A percentile compares a stretch with the other conserved stretches of the same genome.
Evolutionary conservation across 306 rosid genomes (phyloP).

Genomic region (Medicago ruthenica): DNA sequence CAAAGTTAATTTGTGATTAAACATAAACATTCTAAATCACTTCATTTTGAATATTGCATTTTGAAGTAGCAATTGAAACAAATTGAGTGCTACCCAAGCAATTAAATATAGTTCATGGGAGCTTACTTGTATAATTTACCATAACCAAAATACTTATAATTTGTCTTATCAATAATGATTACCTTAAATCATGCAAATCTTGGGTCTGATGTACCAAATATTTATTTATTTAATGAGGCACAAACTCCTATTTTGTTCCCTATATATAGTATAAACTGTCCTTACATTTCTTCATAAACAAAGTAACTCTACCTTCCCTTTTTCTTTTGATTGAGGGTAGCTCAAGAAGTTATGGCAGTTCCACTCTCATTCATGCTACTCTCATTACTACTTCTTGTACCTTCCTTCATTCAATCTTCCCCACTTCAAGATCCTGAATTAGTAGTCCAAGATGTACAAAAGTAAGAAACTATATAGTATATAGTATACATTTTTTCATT

Average conservation of each 20-base stretch:
- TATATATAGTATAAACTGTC: conserved; percentile 52
- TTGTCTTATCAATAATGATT: conserved; percentile 38
- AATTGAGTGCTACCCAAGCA: not conserved
- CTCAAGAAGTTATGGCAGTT: conserved; percentile 60
- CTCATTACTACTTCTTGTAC: conserved; percentile 45
- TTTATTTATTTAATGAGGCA: conserved; percentile 37
- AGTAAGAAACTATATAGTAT: conserved; percentile 45
- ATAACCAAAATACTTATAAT: conserved; percentile 31
- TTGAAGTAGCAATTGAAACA: not conserved
- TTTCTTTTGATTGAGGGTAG: not conserved
- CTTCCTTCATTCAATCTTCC: conserved; percentile 59
- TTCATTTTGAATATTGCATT: not conserved
- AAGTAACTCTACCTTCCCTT: conserved; percentile 19
- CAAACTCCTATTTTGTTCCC: conserved; percentile 40
- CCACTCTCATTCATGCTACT: conserved; percentile 47
- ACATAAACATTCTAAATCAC: conserved; percentile 27
- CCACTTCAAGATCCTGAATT: conserved; percentile 66
- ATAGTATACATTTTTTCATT: not conserved
- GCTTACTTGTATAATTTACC: conserved; percentile 40
- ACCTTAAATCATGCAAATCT: conserved; percentile 52
- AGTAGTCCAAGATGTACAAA: conserved; percentile 68
- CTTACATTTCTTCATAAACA: conserved; percentile 52
- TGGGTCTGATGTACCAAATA: conserved; percentile 28
- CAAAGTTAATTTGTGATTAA: conserved; percentile 28
- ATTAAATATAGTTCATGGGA: not conserved